A percentile compares a stretch with the other conserved stretches of the same genome.
Evolutionary conservation across 2,329 filamentous ascomycete genomes (phyloP).

Genomic region (Coniochaeta prunicola): DNA sequence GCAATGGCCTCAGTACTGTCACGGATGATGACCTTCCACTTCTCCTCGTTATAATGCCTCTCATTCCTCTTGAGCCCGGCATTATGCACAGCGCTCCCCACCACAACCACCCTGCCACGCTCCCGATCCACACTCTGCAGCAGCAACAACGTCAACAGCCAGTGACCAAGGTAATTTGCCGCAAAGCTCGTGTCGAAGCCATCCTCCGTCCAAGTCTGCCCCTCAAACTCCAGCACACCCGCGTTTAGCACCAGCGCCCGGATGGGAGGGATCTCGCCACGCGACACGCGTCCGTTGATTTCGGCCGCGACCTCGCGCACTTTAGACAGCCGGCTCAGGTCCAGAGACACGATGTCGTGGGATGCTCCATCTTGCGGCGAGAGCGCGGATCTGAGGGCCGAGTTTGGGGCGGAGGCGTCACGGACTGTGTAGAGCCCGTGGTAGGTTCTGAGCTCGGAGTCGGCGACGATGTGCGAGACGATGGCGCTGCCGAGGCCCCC

Average conservation of each 20-base stretch:
- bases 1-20: constrained; percentile 15
- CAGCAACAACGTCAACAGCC: constrained; percentile 22
- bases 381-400: background rate
- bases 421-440: constrained; percentile 14
- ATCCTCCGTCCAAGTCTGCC: constrained; percentile 20
- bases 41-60: constrained; percentile 11
- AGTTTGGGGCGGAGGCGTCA: constrained; percentile 4
- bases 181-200: constrained; percentile 24
- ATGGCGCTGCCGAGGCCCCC: constrained; percentile 9
- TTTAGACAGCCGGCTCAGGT: constrained; percentile 8
- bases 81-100: constrained; percentile 25
- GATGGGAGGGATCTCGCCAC: constrained; percentile 16
- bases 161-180: constrained; percentile 23
- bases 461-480: constrained; percentile 8
- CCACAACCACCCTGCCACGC: constrained; percentile 20
- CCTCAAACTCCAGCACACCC: constrained; percentile 12
- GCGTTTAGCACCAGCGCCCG: constrained; percentile 20
- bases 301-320: constrained; percentile 10
- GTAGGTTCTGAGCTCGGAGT: constrained; percentile 11
- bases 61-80: constrained; percentile 9
- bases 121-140: constrained; percentile 24
- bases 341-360: constrained; percentile 11
- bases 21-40: constrained; percentile 17
- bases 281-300: constrained; percentile 11
- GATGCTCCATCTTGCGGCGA: background rate